Conservation (phyloP, 805 yeast genomes). For the Ogataea populi-albae region DNA sequence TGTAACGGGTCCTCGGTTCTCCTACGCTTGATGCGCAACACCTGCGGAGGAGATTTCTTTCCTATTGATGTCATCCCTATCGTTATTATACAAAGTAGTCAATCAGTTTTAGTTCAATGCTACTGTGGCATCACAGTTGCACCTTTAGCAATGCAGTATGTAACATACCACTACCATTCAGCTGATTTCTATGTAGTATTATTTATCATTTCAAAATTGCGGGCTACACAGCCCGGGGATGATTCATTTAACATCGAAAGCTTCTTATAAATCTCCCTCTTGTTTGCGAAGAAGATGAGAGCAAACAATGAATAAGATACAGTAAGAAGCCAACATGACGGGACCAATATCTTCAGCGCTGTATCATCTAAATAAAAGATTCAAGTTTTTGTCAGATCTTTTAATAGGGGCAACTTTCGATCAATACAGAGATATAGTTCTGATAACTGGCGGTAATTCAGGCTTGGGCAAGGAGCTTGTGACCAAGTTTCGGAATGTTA, state of each 20-base stretch:
- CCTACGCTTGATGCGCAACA: constrained; percentile 81
- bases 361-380: constrained; percentile 26
- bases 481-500: constrained; percentile 37
- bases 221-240: too few relatives aligned
- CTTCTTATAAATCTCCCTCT: background rate
- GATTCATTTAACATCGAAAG: too few relatives aligned
- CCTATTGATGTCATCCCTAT: too few relatives aligned
- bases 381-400: constrained; percentile 34
- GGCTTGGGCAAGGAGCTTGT: constrained; percentile 77
- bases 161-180: too few relatives aligned
- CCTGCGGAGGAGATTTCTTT: constrained; percentile 45
- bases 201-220: too few relatives aligned
- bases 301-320: background rate
- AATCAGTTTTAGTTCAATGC: too few relatives aligned
- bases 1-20: constrained; percentile 86
- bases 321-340: constrained; percentile 23
- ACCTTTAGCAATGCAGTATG: too few relatives aligned
- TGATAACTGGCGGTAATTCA: constrained; percentile 80
- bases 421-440: constrained; percentile 54
- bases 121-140: too few relatives aligned
- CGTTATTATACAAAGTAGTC: too few relatives aligned
- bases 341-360: constrained; percentile 26
- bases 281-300: constrained; percentile 1
- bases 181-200: too few relatives aligned
- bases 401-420: constrained; percentile 53